phyloP scores from a whole-genome alignment of 306 rosid genomes.

The Sindora glabra region DNA sequence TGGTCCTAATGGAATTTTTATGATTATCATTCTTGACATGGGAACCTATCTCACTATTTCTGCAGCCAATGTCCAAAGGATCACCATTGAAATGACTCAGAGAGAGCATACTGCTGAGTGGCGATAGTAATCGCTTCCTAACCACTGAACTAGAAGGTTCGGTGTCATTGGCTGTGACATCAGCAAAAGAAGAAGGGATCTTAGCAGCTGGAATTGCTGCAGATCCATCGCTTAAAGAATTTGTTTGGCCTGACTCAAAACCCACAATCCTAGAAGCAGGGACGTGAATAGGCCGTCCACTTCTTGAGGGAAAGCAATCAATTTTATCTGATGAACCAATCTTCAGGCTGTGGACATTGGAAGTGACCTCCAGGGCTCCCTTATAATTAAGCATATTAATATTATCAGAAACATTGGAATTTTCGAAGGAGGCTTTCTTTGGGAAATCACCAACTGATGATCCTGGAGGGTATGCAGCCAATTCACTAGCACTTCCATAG shows the following conservation, averaged over 20 bases:
- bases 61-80: slow-evolving; percentile 55
- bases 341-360: slow-evolving; percentile 56
- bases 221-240: slow-evolving; percentile 36
- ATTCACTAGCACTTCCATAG: slow-evolving; percentile 26
- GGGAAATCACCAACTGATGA: slow-evolving; percentile 53
- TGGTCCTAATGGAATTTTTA: slow-evolving; percentile 23
- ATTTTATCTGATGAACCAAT: slow-evolving; percentile 45
- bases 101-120: slow-evolving; percentile 74
- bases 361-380: slow-evolving; percentile 51
- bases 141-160: slow-evolving; percentile 49
- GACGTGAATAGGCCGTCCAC: slow-evolving; percentile 38
- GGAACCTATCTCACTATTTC: slow-evolving; percentile 23
- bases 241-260: slow-evolving; percentile 53
- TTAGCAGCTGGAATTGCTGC: slow-evolving; percentile 22
- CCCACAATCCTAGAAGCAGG: slow-evolving; percentile 95
- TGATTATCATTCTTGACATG: slow-evolving; percentile 23
- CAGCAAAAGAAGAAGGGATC: slow-evolving; percentile 24
- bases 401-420: slow-evolving; percentile 36
- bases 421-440: slow-evolving; percentile 38
- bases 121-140: slow-evolving; percentile 81
- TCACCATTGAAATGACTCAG: slow-evolving; percentile 59
- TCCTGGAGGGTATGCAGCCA: slow-evolving; percentile 28
- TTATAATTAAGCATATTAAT: slow-evolving; percentile 26
- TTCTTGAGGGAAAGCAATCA: slow-evolving; percentile 26
- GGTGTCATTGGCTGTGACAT: slow-evolving; percentile 28